A percentile compares a stretch with the other conserved stretches of the same genome.
These are phyloP conservation scores for Hypoxylon sp. DNA, from an alignment of 2,329 filamentous ascomycete species.

Conservation along the genomic window DNA sequence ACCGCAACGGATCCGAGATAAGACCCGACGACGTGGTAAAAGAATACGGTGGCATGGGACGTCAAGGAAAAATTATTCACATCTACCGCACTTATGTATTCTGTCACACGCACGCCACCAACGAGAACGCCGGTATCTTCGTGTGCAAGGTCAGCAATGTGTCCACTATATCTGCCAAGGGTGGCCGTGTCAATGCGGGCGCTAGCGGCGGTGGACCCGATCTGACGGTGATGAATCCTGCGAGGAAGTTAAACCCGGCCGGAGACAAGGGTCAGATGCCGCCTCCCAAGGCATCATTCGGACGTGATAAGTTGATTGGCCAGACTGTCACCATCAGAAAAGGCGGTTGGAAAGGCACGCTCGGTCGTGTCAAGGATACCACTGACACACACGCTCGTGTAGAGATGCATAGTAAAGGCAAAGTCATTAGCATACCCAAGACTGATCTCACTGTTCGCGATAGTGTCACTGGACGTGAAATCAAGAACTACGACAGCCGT, in stretches of 20 bases:
- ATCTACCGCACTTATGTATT: conserved; percentile 94
- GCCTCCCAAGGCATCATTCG: conserved; percentile 77
- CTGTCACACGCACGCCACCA: conserved; percentile 82
- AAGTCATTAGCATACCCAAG: conserved; percentile 85
- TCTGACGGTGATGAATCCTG: conserved; percentile 90
- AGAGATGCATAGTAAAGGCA: conserved; percentile 93
- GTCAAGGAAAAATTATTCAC: conserved; percentile 89
- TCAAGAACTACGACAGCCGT: conserved; percentile 70
- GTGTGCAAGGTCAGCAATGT: conserved; percentile 88
- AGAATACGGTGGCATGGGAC: conserved; percentile 84
- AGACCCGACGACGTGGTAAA: conserved; percentile 90
- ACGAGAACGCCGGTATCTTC: conserved; percentile 89
- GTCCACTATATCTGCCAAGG: conserved; percentile 91
- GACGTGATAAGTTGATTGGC: conserved; percentile 84
- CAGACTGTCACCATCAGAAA: conserved; percentile 90
- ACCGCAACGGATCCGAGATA: conserved; percentile 93
- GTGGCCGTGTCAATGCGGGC: conserved; percentile 74
- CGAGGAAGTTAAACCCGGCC: conserved; percentile 74
- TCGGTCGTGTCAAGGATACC: conserved; percentile 95
- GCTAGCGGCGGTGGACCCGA: conserved; percentile 77
- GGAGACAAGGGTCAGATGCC: conserved; percentile 63
- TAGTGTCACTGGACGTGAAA: conserved; percentile 78
- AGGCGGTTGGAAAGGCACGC: conserved; percentile 88
- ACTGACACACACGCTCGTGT: conserved; percentile 87
- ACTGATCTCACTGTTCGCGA: conserved; percentile 87